Base-by-base conservation (phyloP, 441 rosid genomes). In the Jatropha podagrica region DNA sequence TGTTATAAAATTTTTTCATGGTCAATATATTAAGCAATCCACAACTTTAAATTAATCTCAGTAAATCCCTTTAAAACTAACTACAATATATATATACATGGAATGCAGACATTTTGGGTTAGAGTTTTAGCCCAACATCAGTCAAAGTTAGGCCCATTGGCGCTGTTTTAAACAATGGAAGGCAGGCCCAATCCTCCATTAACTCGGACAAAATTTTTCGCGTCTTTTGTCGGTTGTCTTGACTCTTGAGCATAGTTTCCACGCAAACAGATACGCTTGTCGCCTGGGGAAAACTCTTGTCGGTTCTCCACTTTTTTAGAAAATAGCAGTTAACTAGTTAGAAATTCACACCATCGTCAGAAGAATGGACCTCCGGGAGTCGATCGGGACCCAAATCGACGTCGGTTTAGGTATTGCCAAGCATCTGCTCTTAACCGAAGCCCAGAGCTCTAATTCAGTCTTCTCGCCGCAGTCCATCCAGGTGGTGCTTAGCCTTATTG, bases 391-490 rank as follows among this genome's bases (percentile, higher is more conserved):
- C 75, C 98, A 90, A 76, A 93, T 85, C 80, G 85, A 85, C 60
- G 88, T 85, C 74, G 84, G 91, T 6, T 71, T 92, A 68, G 61
- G 58, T 20, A 76, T 93, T 20, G 69, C 90, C 5, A 86, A 79
- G 82, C 81, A 81, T 42, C 71, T 90, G 0, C 78, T 87, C 72
- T 65, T 76, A 63, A 76, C 81, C 55, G 80, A 83, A 62, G 86
- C 89, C 61, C 78, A 80, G 55, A 80, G 11, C 78, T 80, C 85
- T 58, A 89, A 93, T 86, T 80, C 86, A 7, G 90, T 91, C 73
- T 88, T 89, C 86, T 92, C 97, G 23, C 99, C 99, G 23, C 85
- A 88, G 23, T 95, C 97, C 58, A 83, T 93, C 83, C 88, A 89
- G 79, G 88, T 88, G 37, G 76, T 91, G 38, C 90, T 95, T n/a